Evolutionary conservation across 148 eudicot species (phyloP).

Genomic region (Heliamphora exappendiculata): DNA sequence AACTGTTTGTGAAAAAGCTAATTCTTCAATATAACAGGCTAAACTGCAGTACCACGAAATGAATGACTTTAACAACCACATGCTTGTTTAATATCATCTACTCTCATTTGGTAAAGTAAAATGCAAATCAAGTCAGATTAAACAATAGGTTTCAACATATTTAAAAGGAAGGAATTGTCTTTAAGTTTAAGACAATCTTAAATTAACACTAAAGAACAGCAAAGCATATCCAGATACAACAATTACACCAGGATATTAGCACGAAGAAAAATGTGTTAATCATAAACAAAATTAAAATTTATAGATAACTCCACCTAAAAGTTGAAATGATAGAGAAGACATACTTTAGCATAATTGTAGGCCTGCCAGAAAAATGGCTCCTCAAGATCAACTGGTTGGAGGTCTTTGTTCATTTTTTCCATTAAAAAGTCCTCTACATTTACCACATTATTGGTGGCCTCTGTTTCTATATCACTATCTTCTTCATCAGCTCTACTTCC

Average conservation of each 20-base stretch:
- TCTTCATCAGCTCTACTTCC: slow-evolving; percentile 61
- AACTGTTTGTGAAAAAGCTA: neutral
- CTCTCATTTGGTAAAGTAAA: neutral
- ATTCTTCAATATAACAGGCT: neutral
- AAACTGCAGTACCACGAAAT: neutral
- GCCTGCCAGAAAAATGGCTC: slow-evolving; percentile 99
- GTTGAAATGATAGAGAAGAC: slow-evolving; percentile 12
- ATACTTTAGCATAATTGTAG: slow-evolving; percentile 86
- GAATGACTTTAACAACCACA: neutral
- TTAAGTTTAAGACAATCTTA: too few species aligned
- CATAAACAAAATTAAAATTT: neutral
- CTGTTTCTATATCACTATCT: slow-evolving; percentile 75
- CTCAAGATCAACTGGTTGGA: slow-evolving; percentile 80
- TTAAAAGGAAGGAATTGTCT: neutral
- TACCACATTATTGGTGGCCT: slow-evolving; percentile 47
- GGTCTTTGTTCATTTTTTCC: slow-evolving; percentile 84
- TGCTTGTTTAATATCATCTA: slow-evolving; percentile 1
- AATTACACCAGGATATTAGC: neutral
- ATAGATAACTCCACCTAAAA: neutral
- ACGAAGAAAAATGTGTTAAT: neutral
- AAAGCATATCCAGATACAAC: slow-evolving; percentile 11
- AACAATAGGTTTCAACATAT: neutral
- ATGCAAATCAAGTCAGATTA: neutral
- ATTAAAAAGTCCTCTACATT: slow-evolving; percentile 70
- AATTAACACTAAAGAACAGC: neutral